Percentiles rank a stretch among this genome's conserved stretches.
phyloP scores from a whole-genome alignment of 2,329 filamentous ascomycete genomes.

The Aulographum hederae region DNA sequence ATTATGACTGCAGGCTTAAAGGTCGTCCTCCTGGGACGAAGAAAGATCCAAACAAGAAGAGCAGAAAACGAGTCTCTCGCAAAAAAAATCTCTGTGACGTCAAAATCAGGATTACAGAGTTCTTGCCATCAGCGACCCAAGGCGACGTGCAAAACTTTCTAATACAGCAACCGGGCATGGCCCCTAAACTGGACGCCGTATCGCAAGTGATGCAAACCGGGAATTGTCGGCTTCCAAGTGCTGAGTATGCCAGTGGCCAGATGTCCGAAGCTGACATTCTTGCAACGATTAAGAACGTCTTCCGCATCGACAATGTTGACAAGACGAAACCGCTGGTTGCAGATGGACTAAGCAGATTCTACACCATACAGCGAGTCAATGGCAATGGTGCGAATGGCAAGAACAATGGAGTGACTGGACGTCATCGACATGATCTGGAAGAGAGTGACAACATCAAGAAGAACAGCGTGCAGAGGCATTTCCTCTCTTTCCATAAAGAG shows the following conservation, averaged over 20 bases:
- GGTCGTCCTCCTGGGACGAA: constrained; percentile 61
- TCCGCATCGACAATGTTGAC: no score
- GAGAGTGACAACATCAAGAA: constrained; percentile 69
- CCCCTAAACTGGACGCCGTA: neutral
- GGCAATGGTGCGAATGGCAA: constrained; percentile 59
- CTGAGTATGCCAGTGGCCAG: neutral
- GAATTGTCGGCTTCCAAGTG: neutral
- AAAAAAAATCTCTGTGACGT: constrained; percentile 69
- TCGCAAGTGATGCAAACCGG: constrained; percentile 1
- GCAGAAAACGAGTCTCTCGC: constrained; percentile 57
- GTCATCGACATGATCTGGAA: constrained; percentile 56
- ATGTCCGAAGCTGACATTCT: neutral
- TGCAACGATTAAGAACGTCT: no score
- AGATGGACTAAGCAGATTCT: constrained; percentile 19
- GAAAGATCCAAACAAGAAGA: constrained; percentile 70
- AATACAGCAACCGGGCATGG: constrained; percentile 5
- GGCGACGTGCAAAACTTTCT: constrained; percentile 15
- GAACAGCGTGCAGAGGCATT: constrained; percentile 52
- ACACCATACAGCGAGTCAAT: constrained; percentile 62
- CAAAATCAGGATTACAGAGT: constrained; percentile 74
- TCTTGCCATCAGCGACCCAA: constrained; percentile 37
- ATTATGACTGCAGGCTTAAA: constrained; percentile 72
- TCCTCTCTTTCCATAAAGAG: constrained; percentile 47
- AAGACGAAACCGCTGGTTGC: neutral
- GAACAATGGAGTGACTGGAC: constrained; percentile 44